Percentiles rank a stretch among this genome's conserved stretches.
These are phyloP conservation scores for Murraya koenigii DNA, from an alignment of 345 rosid genomes.

Conservation along the genomic window DNA sequence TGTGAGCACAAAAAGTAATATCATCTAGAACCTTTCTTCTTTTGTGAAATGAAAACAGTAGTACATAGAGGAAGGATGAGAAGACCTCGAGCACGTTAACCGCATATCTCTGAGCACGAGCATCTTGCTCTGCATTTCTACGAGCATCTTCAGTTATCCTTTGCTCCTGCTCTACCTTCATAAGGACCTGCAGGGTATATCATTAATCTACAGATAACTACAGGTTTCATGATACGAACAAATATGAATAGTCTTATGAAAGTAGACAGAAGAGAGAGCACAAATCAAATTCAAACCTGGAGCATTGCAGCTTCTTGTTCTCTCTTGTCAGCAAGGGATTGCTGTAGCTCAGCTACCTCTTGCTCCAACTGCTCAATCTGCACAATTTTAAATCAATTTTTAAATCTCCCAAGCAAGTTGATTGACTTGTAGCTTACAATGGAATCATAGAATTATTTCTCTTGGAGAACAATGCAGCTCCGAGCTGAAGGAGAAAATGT, in stretches of 20 bases:
- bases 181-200: slow-evolving; percentile 50
- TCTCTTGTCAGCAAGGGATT: slow-evolving; percentile 68
- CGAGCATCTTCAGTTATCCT: slow-evolving; percentile 91
- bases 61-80: slow-evolving; percentile 1
- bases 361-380: slow-evolving; percentile 80
- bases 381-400: slow-evolving; percentile 11
- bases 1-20: not conserved
- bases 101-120: slow-evolving; percentile 65
- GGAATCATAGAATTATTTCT: not conserved
- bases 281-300: slow-evolving; percentile 40
- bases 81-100: slow-evolving; percentile 68
- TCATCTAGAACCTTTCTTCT: not conserved
- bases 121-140: slow-evolving; percentile 68
- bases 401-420: slow-evolving; percentile 15
- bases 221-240: slow-evolving; percentile 3
- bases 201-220: slow-evolving; percentile 7
- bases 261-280: slow-evolving; percentile 2
- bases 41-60: not conserved
- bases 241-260: not conserved
- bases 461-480: slow-evolving; percentile 1
- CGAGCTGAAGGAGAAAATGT: slow-evolving; percentile 8
- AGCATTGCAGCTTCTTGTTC: slow-evolving; percentile 90
- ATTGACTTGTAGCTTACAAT: slow-evolving; percentile 18
- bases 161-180: slow-evolving; percentile 89
- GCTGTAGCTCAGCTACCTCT: slow-evolving; percentile 53